These are phyloP conservation scores for Trametopsis cervina DNA, from an alignment of 768 basidiomycete species.

Conservation along the genomic window DNA sequence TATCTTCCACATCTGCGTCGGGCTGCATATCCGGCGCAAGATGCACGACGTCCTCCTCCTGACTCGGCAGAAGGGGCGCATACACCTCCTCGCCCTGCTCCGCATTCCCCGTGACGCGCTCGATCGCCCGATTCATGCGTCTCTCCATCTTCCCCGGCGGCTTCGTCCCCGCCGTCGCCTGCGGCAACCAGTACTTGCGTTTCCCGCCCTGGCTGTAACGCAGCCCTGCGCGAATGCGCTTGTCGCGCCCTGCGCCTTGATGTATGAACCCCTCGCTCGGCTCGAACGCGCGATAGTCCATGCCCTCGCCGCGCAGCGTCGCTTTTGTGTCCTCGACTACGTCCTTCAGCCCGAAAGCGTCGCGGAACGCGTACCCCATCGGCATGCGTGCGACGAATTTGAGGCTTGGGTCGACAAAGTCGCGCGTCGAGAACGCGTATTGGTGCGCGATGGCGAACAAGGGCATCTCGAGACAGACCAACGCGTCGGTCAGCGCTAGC, in stretches of 20 bases:
- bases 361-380: slow-evolving; percentile 77
- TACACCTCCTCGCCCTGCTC: slow-evolving; percentile 51
- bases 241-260: slow-evolving; percentile 78
- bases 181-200: slow-evolving; percentile 94
- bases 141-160: slow-evolving; percentile 35
- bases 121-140: slow-evolving; percentile 35
- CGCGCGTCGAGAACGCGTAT: slow-evolving; percentile 88
- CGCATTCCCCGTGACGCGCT: slow-evolving; percentile 30
- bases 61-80: slow-evolving; percentile 64
- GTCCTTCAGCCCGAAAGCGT: slow-evolving; percentile 83
- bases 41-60: slow-evolving; percentile 61
- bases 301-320: slow-evolving; percentile 81
- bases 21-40: slow-evolving; percentile 48
- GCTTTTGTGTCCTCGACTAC: slow-evolving; percentile 79
- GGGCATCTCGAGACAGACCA: slow-evolving; percentile 97
- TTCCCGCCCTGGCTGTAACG: slow-evolving; percentile 89
- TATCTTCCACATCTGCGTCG: slow-evolving; percentile 17
- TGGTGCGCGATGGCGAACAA: slow-evolving; percentile 92
- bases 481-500: slow-evolving; percentile 79
- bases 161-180: slow-evolving; percentile 36
- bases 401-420: slow-evolving; percentile 65
- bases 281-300: slow-evolving; percentile 95
- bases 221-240: slow-evolving; percentile 85
- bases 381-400: slow-evolving; percentile 84
- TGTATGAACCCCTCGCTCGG: slow-evolving; percentile 93